phyloP scores from a whole-genome alignment of 2,329 filamentous ascomycete species.

The Tolypocladium paradoxum region DNA sequence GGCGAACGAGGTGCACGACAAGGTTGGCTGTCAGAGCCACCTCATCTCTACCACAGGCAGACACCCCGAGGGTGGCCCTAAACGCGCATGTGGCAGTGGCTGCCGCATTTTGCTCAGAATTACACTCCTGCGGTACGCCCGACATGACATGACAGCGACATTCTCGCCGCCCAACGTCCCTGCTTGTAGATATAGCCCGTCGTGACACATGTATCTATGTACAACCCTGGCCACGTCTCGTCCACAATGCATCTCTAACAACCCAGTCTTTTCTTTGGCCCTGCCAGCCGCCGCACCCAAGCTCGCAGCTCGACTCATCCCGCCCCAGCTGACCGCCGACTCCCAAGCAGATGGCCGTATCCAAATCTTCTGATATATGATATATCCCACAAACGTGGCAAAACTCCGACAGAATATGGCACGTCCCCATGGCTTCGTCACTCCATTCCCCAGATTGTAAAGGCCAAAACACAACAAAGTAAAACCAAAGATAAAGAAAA shows the following conservation, averaged over 20 bases:
- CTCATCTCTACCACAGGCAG: background rate
- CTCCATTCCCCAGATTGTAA: background rate
- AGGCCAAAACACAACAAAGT: background rate
- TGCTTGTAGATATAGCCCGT: background rate
- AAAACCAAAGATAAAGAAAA: conserved; percentile 12
- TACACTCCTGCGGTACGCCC: background rate
- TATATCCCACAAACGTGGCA: background rate
- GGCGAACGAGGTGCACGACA: background rate
- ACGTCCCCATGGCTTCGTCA: background rate
- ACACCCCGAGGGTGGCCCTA: background rate
- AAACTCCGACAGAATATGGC: background rate
- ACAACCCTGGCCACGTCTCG: background rate
- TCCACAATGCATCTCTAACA: background rate
- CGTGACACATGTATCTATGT: background rate
- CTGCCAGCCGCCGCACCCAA: background rate
- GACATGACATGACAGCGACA: background rate
- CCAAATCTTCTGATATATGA: background rate
- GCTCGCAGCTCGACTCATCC: background rate
- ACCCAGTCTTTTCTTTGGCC: background rate
- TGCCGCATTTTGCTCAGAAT: background rate
- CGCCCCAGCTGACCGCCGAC: no score
- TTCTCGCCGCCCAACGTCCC: background rate
- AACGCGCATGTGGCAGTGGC: background rate
- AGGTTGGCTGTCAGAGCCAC: no score
- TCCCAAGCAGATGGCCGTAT: background rate